These are phyloP conservation scores for Aureobasidium leucospermi DNA, from an alignment of 2,329 filamentous ascomycete species.

Conservation along the genomic window DNA sequence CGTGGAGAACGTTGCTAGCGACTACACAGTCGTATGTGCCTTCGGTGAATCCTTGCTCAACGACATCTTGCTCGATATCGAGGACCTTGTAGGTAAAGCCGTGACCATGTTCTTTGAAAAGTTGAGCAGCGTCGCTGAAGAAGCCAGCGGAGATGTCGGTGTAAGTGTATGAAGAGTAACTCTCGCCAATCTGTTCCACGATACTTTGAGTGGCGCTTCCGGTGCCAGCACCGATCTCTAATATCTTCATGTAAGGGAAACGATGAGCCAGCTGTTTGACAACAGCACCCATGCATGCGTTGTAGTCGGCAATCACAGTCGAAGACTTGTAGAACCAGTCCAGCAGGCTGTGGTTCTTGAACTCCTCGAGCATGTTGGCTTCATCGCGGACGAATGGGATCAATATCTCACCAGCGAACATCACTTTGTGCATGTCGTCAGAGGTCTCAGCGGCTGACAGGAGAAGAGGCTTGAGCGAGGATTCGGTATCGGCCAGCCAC, in stretches of 20 bases:
- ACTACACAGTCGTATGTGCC: constrained; percentile 23
- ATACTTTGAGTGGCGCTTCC: constrained; percentile 35
- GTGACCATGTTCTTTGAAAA: neutral
- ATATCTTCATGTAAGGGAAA: constrained; percentile 36
- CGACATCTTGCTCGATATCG: constrained; percentile 24
- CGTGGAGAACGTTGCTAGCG: constrained; percentile 23
- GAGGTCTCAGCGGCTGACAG: neutral
- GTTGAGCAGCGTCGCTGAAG: constrained; percentile 18
- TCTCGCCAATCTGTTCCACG: constrained; percentile 25
- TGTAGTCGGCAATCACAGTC: neutral
- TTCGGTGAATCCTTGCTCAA: constrained; percentile 42
- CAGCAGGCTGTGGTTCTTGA: constrained; percentile 31
- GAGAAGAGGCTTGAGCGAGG: neutral
- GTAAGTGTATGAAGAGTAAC: constrained; percentile 37
- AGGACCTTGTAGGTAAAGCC: neutral
- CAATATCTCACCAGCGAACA: neutral
- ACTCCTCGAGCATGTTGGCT: constrained; percentile 31
- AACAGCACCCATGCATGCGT: neutral
- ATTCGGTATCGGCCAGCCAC: neutral
- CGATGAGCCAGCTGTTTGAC: constrained; percentile 32
- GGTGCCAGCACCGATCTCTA: constrained; percentile 42
- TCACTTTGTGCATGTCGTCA: neutral
- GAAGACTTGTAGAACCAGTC: constrained; percentile 27
- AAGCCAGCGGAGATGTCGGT: constrained; percentile 39
- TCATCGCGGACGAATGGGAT: constrained; percentile 19